Evolutionary conservation across 257 asterid species (phyloP).

Genomic region (Solanum pinnatisectum): DNA sequence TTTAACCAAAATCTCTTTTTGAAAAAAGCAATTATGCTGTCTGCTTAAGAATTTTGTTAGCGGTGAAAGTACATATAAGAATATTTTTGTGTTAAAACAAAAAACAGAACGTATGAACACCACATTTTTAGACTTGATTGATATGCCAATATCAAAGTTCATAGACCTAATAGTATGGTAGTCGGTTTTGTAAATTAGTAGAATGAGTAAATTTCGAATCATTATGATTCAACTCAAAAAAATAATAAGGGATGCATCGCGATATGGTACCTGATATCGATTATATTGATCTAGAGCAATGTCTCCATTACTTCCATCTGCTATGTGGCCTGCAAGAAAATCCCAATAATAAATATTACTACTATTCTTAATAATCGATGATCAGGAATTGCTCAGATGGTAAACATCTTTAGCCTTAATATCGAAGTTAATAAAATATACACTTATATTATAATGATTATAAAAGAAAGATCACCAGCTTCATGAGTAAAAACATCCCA

Average conservation of each 20-base stretch:
- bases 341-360: neutral
- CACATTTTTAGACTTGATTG: neutral
- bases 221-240: neutral
- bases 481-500: constrained; percentile 33
- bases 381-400: too few relatives aligned
- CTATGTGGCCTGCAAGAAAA: constrained; percentile 17
- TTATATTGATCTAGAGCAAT: constrained; percentile 35
- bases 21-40: neutral
- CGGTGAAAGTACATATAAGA: neutral
- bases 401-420: too few relatives aligned
- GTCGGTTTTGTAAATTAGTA: neutral
- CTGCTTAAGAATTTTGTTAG: neutral
- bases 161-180: neutral
- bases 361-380: too few relatives aligned
- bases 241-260: neutral
- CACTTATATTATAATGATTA: neutral
- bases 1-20: neutral
- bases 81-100: neutral
- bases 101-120: neutral
- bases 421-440: neutral
- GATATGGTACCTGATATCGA: constrained; percentile 23
- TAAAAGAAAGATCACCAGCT: constrained; percentile 6
- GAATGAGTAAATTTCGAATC: neutral
- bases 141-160: neutral
- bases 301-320: constrained; percentile 39